Base-by-base conservation (phyloP, 2,329 filamentous ascomycete genomes). In the Emmonsia crescens region DNA sequence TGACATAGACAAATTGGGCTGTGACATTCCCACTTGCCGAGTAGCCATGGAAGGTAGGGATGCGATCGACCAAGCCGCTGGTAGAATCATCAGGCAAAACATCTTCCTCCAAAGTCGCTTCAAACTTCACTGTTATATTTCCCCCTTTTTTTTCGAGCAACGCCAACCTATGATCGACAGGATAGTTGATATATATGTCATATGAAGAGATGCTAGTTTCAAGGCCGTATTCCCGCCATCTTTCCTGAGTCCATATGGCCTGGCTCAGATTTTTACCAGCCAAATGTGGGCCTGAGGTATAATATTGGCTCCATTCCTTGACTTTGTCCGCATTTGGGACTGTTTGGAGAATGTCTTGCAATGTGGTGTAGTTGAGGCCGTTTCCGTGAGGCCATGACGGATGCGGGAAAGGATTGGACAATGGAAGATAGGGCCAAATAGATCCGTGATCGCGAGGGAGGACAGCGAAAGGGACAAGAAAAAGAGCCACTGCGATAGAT, bases 41-140 rank as follows among this genome's bases (percentile, higher is more conserved):
- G 74, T 96, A 97, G 60, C 93, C 94, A 71, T 97, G 93, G 78
- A 97, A 97, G 0, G 88, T 93, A 0, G 93, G 91, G 29, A 97
- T 82, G 36, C 90, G 81, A 68, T 91, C 83, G 10, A 82, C 75
- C 54, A 91, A 78, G 27, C 85, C 82, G 21, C 86, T 91, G 0
- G 91, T 95, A 2, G 85, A 83, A 72, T 99, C 94, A 59, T 96
- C 87, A 0, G 90, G 82, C 5, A 97, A 78, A 1, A 93, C 82
- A 70, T 96, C 91, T 74, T 99, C 94, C 67, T 89, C 85, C 48
- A 97, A 77, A 1, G 84, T 86, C 0, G 92, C 93, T 71, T 91
- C 85, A 69, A 87, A 96, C n/a, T 83, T 80, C 33, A 92, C 80
- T 59, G 83, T 80, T 79, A 67, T 75, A 71, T 57, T 66, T 49